phyloP scores from a whole-genome alignment of 306 rosid species.

The Ormosia semicastrata region DNA sequence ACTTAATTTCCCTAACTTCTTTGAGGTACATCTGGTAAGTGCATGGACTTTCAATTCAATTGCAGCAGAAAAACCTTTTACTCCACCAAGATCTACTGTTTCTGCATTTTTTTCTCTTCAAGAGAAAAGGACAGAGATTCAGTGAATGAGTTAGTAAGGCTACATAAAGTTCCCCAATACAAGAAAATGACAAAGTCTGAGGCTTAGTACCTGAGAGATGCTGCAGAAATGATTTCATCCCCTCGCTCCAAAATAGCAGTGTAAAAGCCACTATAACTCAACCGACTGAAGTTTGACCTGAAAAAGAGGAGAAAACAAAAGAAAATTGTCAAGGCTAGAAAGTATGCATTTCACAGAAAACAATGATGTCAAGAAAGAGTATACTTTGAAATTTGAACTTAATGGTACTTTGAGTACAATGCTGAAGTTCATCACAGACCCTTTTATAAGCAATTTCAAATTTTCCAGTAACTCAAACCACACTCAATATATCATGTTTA shows the following conservation, averaged over 20 bases:
- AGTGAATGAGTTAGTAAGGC: neutral
- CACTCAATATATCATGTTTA: neutral
- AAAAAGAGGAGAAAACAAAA: slow-evolving; percentile 15
- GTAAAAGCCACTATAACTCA: slow-evolving; percentile 85
- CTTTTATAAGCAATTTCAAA: slow-evolving; percentile 6
- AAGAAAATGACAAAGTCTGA: neutral
- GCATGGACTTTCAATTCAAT: neutral
- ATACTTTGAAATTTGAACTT: neutral
- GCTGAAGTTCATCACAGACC: neutral
- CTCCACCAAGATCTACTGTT: neutral
- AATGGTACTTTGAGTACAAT: neutral
- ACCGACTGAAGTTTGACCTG: slow-evolving; percentile 92
- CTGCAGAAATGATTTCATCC: slow-evolving; percentile 91
- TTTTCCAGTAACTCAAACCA: neutral
- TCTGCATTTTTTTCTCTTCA: neutral
- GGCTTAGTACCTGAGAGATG: slow-evolving; percentile 67
- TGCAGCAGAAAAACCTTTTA: neutral
- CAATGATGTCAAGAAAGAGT: neutral
- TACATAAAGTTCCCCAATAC: neutral
- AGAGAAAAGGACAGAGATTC: slow-evolving; percentile 5
- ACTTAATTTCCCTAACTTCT: neutral
- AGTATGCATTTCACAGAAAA: slow-evolving; percentile 4
- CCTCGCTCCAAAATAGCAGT: slow-evolving; percentile 95
- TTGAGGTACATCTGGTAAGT: neutral
- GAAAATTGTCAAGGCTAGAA: neutral